phyloP scores from a whole-genome alignment of 1,139 yeast genomes.

The Magnusiomyces fungicola region DNA sequence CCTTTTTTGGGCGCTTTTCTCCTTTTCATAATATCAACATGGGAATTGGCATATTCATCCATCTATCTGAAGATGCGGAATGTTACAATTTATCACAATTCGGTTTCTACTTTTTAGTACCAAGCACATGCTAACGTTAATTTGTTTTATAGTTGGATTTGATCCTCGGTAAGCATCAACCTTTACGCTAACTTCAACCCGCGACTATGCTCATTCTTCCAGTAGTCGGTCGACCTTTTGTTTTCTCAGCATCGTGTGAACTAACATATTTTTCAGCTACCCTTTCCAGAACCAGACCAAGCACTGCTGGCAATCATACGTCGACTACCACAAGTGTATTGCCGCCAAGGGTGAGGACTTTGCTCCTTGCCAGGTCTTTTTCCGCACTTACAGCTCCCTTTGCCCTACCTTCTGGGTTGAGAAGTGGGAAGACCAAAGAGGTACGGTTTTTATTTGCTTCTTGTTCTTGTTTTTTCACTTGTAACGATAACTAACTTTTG shows the following conservation, averaged over 20 bases:
- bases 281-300: constrained; percentile 96
- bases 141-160: constrained; percentile 13
- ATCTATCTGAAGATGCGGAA: neutral
- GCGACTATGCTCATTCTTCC: too few species aligned
- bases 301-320: constrained; percentile 97
- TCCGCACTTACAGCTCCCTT: constrained; percentile 80
- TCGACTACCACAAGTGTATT: constrained; percentile 96
- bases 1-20: too few species aligned
- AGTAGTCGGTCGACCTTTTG: too few species aligned
- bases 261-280: constrained; percentile 25
- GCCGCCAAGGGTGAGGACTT: constrained; percentile 96
- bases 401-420: constrained; percentile 93
- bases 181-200: neutral
- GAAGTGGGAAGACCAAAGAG: constrained; percentile 93
- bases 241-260: too few species aligned
- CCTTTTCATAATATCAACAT: too few species aligned
- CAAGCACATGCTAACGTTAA: neutral
- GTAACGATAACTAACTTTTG: constrained; percentile 7
- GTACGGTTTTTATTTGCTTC: constrained; percentile 29
- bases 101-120: neutral
- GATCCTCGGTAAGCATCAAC: constrained; percentile 16
- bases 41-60: too few species aligned
- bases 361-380: constrained; percentile 94
- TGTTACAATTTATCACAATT: too few species aligned
- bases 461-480: neutral